Conservation (phyloP, 768 basidiomycete species). For the Lyophyllum decastes region DNA sequence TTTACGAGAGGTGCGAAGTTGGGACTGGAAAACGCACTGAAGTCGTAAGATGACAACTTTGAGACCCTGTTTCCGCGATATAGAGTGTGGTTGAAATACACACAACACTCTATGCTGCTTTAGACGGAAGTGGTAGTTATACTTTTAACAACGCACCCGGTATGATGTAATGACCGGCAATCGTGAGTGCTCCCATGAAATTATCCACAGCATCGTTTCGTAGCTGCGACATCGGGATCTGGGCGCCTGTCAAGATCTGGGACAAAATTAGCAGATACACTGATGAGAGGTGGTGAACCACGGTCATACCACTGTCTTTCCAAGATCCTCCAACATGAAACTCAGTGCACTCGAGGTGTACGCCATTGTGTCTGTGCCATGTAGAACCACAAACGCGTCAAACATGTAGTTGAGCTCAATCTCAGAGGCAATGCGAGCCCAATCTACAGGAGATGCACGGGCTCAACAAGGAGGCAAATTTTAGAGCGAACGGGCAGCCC, state of each 20-base stretch:
- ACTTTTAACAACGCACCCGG: constrained; percentile 57
- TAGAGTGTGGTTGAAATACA: constrained; percentile 90
- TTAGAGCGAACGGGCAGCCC: constrained; percentile 6
- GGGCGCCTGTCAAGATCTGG: constrained; percentile 89
- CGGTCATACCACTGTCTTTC: constrained; percentile 79
- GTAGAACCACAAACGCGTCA: constrained; percentile 89
- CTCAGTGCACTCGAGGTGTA: constrained; percentile 88
- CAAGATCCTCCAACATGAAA: constrained; percentile 90
- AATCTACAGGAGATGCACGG: constrained; percentile 51
- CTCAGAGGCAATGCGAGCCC: constrained; percentile 89
- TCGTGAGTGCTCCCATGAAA: constrained; percentile 82
- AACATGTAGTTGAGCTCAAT: constrained; percentile 93
- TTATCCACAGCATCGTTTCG: constrained; percentile 97
- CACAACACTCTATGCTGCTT: constrained; percentile 62
- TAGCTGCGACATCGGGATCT: constrained; percentile 88
- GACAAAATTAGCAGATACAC: background rate
- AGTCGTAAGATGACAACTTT: constrained; percentile 79
- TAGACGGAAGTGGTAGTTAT: background rate
- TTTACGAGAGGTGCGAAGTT: constrained; percentile 83
- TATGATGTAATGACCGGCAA: constrained; percentile 90
- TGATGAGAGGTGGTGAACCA: background rate
- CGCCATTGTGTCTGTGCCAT: constrained; percentile 92
- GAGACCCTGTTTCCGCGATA: constrained; percentile 86
- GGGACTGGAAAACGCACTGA: constrained; percentile 83
- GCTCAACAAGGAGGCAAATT: background rate